Evolutionary conservation across 352 stramenopile genomes (phyloP), one percentile per base, ranked within the genome.

Genomic region (Pythium folliculosum): DNA sequence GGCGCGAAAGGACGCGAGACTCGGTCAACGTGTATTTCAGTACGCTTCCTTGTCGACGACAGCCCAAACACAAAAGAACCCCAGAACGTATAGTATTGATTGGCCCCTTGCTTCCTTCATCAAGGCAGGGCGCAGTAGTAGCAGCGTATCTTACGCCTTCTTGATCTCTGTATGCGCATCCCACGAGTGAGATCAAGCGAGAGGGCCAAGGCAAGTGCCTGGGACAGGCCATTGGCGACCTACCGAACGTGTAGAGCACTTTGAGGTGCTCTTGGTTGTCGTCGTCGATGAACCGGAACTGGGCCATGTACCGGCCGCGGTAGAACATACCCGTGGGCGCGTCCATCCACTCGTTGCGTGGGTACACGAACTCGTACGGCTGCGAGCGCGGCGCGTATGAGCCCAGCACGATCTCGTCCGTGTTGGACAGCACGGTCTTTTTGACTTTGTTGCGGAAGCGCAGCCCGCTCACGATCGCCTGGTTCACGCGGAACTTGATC

Each of bases 381-480:
- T 74, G 69, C 17, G 83, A 89, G 17, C 84, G 78, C 16, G 89
- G 89, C 5, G 89, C 84, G 60, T 96, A 96, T 12, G 85, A 95
- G 8, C 89, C 89, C 52, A 97, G 66, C 21, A 96, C 84, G 45
- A 97, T 81, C 72, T 95, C 81, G 58, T 96, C 89, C 0, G 67
- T 75, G 17, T 73, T 87, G 12, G 84, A 82, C 12, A 96, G 66
- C 32, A 96, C 77, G 19, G 84, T 89, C 72, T 94, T 95, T 59
- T 90, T 93, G 50, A 91, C 82, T 67, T 94, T 94, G 70, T 96
- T 96, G 49, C 76, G 73, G 73, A 96, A 97, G 44, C 86, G 86
- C 40, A 96, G 60, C 2, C 89, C 88, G 48, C 84, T 92, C 38
- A 97, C 84, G 61, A 97, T 96, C 14, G 84, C 69, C 21, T 84